A percentile compares a stretch with the other conserved stretches of the same genome.
These are phyloP conservation scores for Rubus parviflorus DNA, from an alignment of 306 rosid species.

Conservation along the genomic window DNA sequence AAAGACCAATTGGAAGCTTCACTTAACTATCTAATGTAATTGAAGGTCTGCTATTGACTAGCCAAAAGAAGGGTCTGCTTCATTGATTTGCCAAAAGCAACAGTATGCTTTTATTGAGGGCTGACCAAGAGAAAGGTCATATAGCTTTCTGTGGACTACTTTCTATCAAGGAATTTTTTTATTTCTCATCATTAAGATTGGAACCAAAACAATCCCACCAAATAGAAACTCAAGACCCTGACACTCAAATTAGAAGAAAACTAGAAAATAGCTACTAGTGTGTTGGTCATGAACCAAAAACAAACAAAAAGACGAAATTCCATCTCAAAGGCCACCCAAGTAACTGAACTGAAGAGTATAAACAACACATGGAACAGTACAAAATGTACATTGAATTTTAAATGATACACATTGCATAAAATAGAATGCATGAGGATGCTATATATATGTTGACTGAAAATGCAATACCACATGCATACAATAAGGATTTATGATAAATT, in stretches of 20 bases:
- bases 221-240: not conserved
- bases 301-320: not conserved
- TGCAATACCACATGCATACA: not conserved
- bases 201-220: not conserved
- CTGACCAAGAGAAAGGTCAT: not conserved
- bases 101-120: not conserved
- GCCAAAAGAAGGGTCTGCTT: not conserved
- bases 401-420: not conserved
- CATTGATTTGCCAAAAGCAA: not conserved
- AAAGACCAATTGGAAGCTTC: not conserved
- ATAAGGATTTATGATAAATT: not conserved
- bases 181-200: not conserved
- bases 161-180: not conserved
- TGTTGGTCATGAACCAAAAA: not conserved
- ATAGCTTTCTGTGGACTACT: not conserved
- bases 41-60: not conserved
- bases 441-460: not conserved
- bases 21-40: not conserved
- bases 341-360: not conserved
- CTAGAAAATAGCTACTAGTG: not conserved
- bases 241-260: no score
- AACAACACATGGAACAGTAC: not conserved
- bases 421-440: not conserved
- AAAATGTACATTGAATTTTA: not conserved
- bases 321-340: not conserved